phyloP scores from a whole-genome alignment of 108 stramenopile genomes.

The Skeletonema marinoi region DNA sequence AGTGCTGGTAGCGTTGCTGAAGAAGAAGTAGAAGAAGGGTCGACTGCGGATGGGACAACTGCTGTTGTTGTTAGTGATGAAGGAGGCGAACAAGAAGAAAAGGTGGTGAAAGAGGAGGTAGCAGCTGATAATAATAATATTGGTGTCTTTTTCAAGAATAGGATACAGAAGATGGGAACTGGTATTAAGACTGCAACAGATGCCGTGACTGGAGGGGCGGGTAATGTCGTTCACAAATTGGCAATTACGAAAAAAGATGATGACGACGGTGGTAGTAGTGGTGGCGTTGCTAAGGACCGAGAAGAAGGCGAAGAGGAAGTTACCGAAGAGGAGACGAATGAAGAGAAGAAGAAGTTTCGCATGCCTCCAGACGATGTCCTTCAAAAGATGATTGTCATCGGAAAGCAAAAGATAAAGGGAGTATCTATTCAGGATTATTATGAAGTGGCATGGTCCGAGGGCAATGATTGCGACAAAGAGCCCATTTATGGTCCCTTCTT shows the following conservation, averaged over 20 bases:
- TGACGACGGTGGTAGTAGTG: background rate
- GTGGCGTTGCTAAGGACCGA: background rate
- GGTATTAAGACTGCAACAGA: background rate
- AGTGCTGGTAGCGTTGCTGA: background rate
- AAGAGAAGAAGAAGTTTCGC: constrained; percentile 20
- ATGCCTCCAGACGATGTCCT: constrained; percentile 16
- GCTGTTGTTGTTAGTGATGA: background rate
- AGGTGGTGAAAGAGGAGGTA: background rate
- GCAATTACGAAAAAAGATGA: background rate
- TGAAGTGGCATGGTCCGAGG: constrained; percentile 41
- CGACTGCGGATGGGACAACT: no score
- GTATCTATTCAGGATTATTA: constrained; percentile 41
- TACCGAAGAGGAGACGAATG: background rate
- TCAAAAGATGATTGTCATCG: constrained; percentile 38
- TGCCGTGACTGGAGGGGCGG: background rate
- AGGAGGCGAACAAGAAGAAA: background rate
- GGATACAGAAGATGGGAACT: background rate
- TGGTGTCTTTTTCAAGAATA: background rate
- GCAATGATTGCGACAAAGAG: constrained; percentile 14
- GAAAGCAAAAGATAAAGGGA: constrained; percentile 16
- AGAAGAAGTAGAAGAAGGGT: no score
- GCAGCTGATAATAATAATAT: background rate
- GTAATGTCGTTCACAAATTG: background rate
- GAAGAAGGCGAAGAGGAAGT: background rate
- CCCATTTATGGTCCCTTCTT: constrained; percentile 38